A percentile compares a stretch with the other conserved stretches of the same genome.
Conservation (phyloP, 495 filamentous ascomycete genomes). For the Penicillium riverlandense region DNA sequence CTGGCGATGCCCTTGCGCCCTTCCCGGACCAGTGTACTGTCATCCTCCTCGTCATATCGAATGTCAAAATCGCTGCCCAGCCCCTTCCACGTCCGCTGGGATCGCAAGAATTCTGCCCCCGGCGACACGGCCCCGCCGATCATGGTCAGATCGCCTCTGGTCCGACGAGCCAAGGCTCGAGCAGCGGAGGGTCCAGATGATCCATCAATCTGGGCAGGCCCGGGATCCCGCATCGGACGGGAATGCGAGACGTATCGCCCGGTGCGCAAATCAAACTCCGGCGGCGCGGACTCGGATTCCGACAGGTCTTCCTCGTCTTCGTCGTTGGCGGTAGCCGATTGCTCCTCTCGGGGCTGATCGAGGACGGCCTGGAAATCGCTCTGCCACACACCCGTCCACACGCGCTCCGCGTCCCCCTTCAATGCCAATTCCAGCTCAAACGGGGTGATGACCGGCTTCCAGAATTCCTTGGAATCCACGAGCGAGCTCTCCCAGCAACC, state of each 20-base stretch:
- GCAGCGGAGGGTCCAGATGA: conserved; percentile 24
- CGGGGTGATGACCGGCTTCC: conserved; percentile 80
- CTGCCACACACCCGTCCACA: conserved; percentile 73
- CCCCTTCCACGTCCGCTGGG: conserved; percentile 84
- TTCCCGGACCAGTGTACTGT: conserved; percentile 60
- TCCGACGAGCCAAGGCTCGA: conserved; percentile 49
- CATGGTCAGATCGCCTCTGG: conserved; percentile 63
- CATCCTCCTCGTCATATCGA: conserved; percentile 55
- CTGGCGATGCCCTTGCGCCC: conserved; percentile 85
- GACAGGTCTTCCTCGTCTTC: conserved; percentile 39
- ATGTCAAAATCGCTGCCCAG: conserved; percentile 80
- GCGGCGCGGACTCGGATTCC: conserved; percentile 64
- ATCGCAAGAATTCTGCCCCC: conserved; percentile 77
- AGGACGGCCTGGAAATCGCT: conserved; percentile 61
- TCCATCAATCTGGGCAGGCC: conserved; percentile 25
- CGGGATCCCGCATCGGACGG: conserved; percentile 61
- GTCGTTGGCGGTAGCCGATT: conserved; percentile 5
- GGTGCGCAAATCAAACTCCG: conserved; percentile 87
- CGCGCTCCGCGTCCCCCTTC: conserved; percentile 57
- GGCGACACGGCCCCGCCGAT: conserved; percentile 81
- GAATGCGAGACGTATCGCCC: conserved; percentile 78
- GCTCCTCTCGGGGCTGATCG: conserved; percentile 19
- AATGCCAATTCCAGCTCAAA: conserved; percentile 80
- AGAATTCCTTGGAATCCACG: conserved; percentile 79
- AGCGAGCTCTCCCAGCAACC: conserved; percentile 97